Percentiles rank a stretch among this genome's conserved stretches.
Evolutionary conservation across 2,329 filamentous ascomycete genomes (phyloP).

Genomic region (Thermomyces lanuginosus): DNA sequence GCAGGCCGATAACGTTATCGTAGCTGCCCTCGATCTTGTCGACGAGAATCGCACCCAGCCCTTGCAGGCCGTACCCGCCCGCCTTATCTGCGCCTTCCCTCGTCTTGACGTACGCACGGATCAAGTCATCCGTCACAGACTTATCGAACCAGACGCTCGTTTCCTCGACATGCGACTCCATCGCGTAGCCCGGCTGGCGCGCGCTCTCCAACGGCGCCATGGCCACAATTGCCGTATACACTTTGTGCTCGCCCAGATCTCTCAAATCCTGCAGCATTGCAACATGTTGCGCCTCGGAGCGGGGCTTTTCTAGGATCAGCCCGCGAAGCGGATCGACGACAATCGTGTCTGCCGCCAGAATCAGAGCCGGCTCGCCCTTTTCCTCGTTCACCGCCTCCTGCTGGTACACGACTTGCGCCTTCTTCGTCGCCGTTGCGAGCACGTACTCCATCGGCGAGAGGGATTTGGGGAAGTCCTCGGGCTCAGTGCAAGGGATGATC

Average conservation of each 20-base stretch:
- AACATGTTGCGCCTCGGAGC: constrained; percentile 63
- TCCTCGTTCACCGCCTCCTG: constrained; percentile 39
- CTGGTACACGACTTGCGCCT: constrained; percentile 59
- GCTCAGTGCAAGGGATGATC: constrained; percentile 63
- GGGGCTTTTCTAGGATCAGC: constrained; percentile 78
- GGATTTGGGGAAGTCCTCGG: constrained; percentile 70
- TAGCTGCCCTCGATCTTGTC: constrained; percentile 78
- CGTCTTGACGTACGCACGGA: constrained; percentile 52
- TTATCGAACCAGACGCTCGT: constrained; percentile 76
- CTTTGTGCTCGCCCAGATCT: constrained; percentile 61
- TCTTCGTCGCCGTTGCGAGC: constrained; percentile 65
- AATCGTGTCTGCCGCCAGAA: constrained; percentile 82
- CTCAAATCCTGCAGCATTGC: constrained; percentile 68
- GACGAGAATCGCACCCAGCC: constrained; percentile 68
- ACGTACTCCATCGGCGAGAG: constrained; percentile 84
- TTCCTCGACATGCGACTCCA: constrained; percentile 73
- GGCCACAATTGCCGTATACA: constrained; percentile 72
- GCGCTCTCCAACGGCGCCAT: constrained; percentile 70
- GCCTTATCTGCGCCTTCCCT: constrained; percentile 92
- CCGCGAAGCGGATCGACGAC: constrained; percentile 58
- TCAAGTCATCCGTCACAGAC: constrained; percentile 61
- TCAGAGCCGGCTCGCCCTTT: constrained; percentile 58
- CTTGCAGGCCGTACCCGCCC: constrained; percentile 88
- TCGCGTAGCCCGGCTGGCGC: constrained; percentile 66
- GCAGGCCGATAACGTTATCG: constrained; percentile 89